Evolutionary conservation across 2,329 filamentous ascomycete species (phyloP).

Genomic region (Knufia fluminis): DNA sequence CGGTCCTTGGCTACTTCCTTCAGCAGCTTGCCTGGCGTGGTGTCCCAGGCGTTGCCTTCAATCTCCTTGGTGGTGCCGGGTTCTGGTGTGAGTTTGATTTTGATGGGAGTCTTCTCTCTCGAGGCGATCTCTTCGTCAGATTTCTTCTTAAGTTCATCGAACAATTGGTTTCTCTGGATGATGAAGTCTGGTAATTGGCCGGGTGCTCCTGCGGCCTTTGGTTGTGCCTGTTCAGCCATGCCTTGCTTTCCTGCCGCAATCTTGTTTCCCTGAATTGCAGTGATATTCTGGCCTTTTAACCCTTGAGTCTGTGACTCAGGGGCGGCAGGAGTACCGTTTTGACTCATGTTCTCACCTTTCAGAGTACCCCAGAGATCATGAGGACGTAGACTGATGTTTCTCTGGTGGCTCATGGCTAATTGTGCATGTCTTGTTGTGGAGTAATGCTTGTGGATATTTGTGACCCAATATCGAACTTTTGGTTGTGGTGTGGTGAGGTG

Average conservation of each 20-base stretch:
- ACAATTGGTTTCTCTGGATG: slow-evolving; percentile 72
- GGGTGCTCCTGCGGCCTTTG: slow-evolving; percentile 24
- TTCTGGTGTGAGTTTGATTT: slow-evolving; percentile 39
- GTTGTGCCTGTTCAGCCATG: slow-evolving; percentile 23
- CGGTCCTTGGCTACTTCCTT: slow-evolving; percentile 74
- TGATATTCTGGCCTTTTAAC: slow-evolving; percentile 10
- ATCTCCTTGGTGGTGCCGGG: slow-evolving; percentile 33
- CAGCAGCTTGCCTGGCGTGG: slow-evolving; percentile 71
- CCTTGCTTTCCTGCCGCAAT: slow-evolving; percentile 20
- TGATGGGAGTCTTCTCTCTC: slow-evolving; percentile 38
- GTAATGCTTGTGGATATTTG: slow-evolving; percentile 9
- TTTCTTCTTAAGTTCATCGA: slow-evolving; percentile 78
- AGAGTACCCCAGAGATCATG: slow-evolving; percentile 23
- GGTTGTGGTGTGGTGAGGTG: slow-evolving; percentile 8
- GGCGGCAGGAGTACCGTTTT: slow-evolving; percentile 13
- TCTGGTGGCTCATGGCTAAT: slow-evolving; percentile 20
- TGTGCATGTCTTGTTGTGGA: slow-evolving; percentile 11
- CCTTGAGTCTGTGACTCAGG: slow-evolving; percentile 23
- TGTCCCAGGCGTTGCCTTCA: slow-evolving; percentile 76
- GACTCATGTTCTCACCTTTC: slow-evolving; percentile 16
- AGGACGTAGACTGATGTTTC: slow-evolving; percentile 21
- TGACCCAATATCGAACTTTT: slow-evolving; percentile 2
- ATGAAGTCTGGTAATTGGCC: slow-evolving; percentile 62
- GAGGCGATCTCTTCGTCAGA: slow-evolving; percentile 65
- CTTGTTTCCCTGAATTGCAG: slow-evolving; percentile 14